A percentile compares a stretch with the other conserved stretches of the same genome.
Evolutionary conservation across 495 filamentous ascomycete species (phyloP).

Genomic region (Amphirosellinia nigrospora): DNA sequence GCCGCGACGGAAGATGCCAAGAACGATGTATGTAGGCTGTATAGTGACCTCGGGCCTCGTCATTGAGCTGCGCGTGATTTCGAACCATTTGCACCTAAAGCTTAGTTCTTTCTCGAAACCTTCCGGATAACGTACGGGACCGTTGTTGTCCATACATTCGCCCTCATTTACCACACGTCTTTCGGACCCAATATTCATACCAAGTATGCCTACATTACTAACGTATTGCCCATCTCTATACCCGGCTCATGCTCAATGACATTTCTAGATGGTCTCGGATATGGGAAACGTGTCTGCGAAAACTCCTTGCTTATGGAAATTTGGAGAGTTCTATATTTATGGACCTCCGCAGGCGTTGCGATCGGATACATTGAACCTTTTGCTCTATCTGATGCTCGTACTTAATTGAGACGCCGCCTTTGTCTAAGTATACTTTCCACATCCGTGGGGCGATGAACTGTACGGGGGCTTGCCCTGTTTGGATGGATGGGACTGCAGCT

Average conservation of each 20-base stretch:
- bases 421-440: neutral
- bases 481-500: neutral
- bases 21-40: neutral
- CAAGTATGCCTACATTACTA: no score
- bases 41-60: no score
- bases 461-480: neutral
- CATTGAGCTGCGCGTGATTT: neutral
- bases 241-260: neutral
- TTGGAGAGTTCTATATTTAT: no score
- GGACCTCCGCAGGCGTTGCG: no score
- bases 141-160: neutral
- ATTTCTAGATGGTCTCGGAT: neutral
- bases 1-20: neutral
- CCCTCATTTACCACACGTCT: no score
- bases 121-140: no score
- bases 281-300: neutral
- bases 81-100: neutral
- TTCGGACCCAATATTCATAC: no score
- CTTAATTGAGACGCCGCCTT: neutral
- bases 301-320: neutral
- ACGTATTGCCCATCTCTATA: no score
- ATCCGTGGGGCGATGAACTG: neutral
- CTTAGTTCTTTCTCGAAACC: neutral
- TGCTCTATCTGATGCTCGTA: neutral
- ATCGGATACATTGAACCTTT: neutral